Percentiles rank a stretch among this genome's conserved stretches.
Evolutionary conservation across 257 asterid species (phyloP).

Genomic region (Forsythia suspensa): DNA sequence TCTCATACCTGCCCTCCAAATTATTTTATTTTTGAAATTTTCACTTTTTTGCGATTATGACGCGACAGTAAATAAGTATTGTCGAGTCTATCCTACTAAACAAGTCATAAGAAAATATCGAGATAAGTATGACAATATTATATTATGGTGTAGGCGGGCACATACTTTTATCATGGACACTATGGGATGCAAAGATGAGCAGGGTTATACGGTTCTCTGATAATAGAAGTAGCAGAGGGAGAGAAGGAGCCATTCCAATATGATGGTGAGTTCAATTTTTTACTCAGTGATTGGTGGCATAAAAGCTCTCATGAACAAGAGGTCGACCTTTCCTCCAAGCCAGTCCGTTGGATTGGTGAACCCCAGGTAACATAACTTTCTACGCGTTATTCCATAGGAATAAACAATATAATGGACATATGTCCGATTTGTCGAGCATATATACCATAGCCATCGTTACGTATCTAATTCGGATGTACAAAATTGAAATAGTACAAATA

Average conservation of each 20-base stretch:
- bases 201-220: constrained; percentile 74
- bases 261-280: constrained; percentile 61
- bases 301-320: constrained; percentile 57
- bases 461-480: neutral
- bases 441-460: too few relatives aligned
- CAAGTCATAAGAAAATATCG: too few relatives aligned
- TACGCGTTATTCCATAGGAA: neutral
- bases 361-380: constrained; percentile 50
- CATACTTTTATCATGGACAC: constrained; percentile 92
- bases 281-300: constrained; percentile 94
- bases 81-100: too few relatives aligned
- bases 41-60: too few relatives aligned
- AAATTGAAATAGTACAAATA: neutral
- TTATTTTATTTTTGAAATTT: too few relatives aligned
- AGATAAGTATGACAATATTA: neutral
- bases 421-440: too few relatives aligned
- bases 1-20: too few relatives aligned
- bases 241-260: constrained; percentile 56
- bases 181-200: constrained; percentile 94
- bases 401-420: neutral
- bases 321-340: constrained; percentile 67
- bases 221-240: constrained; percentile 68
- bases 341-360: constrained; percentile 91
- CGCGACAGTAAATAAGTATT: too few relatives aligned
- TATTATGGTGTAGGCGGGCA: constrained; percentile 62